Conservation (phyloP, 495 filamentous ascomycete species). For the Penicillium soppii region DNA sequence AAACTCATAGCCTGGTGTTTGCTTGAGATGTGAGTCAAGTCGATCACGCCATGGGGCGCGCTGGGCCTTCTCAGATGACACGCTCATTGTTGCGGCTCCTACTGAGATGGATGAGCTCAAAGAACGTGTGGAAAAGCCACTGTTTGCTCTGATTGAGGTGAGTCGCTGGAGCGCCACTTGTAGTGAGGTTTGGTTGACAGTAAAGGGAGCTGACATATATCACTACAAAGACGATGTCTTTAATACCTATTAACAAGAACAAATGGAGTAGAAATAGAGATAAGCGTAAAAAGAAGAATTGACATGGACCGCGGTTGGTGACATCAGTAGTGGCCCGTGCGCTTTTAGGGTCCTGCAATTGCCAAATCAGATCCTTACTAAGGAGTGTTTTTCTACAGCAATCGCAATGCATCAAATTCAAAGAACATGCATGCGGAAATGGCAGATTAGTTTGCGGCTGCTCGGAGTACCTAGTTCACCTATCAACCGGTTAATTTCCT, state of each 20-base stretch:
- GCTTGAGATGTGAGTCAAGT: constrained; percentile 64
- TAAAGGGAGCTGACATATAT: not conserved
- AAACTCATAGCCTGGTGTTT: constrained; percentile 65
- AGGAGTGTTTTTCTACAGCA: not conserved
- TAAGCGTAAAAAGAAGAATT: constrained; percentile 3
- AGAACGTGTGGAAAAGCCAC: not conserved
- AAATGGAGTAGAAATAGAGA: not conserved
- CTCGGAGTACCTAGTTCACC: not conserved
- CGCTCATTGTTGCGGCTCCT: not conserved
- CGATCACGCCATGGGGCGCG: constrained; percentile 64
- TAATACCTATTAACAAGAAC: not conserved
- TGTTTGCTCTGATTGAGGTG: not conserved
- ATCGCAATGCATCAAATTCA: not conserved
- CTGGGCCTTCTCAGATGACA: constrained; percentile 8
- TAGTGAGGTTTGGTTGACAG: not conserved
- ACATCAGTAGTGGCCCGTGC: constrained; percentile 10
- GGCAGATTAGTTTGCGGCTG: not conserved
- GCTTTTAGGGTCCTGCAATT: not conserved
- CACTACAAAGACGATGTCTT: not conserved
- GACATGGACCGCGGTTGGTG: not conserved
- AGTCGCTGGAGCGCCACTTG: not conserved
- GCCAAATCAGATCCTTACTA: not conserved
- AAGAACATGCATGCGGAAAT: not conserved
- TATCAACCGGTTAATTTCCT: not conserved
- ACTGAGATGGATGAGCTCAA: not conserved